Conservation (phyloP, 2,329 filamentous ascomycete species). For the Coniochaeta ligniaria region DNA sequence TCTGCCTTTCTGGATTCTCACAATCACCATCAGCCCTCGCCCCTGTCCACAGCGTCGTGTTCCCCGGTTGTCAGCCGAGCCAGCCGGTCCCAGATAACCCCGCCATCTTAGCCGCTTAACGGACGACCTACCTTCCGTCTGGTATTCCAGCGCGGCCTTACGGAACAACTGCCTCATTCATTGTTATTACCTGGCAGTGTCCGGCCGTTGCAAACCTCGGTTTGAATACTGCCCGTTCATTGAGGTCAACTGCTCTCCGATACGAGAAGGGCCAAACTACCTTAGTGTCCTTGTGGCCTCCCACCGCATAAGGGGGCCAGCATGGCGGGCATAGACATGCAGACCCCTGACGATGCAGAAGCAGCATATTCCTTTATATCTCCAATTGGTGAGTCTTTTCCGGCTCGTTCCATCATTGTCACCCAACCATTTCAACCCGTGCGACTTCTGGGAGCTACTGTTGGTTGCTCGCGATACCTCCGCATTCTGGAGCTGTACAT, state of each 20-base stretch:
- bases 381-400: slow-evolving; percentile 45
- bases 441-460: slow-evolving; percentile 31
- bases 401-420: slow-evolving; percentile 21
- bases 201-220: neutral
- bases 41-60: neutral
- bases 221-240: neutral
- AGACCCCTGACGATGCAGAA: slow-evolving; percentile 30
- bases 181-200: neutral
- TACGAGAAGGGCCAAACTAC: too few species aligned
- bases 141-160: neutral
- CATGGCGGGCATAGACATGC: slow-evolving; percentile 20
- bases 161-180: neutral
- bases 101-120: neutral
- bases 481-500: slow-evolving; percentile 1
- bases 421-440: slow-evolving; percentile 43
- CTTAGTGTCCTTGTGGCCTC: neutral
- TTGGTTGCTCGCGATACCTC: slow-evolving; percentile 31
- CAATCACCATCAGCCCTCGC: neutral
- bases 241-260: neutral
- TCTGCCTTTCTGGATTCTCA: neutral
- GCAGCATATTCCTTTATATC: slow-evolving; percentile 41
- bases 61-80: neutral
- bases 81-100: neutral
- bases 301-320: neutral
- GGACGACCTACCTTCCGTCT: neutral